These are phyloP conservation scores for Lantana camara DNA, from an alignment of 257 asterid species.

Conservation along the genomic window DNA sequence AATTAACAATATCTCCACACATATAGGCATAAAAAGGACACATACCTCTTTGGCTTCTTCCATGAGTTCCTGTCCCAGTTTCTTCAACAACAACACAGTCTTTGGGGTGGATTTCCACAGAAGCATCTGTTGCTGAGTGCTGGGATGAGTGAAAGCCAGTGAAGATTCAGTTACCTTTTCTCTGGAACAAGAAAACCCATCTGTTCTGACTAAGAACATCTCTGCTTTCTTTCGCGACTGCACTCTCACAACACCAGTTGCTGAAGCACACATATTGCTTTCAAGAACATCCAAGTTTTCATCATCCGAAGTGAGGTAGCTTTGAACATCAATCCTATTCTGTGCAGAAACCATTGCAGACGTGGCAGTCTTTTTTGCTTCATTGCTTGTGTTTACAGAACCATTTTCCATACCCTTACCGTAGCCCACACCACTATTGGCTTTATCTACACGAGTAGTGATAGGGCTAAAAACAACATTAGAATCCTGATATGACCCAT, in stretches of 20 bases:
- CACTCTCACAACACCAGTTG: constrained; percentile 97
- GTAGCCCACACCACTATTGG: constrained; percentile 32
- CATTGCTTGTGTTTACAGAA: constrained; percentile 36
- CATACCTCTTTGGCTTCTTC: constrained; percentile 97
- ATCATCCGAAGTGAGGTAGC: constrained; percentile 55
- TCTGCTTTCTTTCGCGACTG: constrained; percentile 98
- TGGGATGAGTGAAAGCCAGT: constrained; percentile 94
- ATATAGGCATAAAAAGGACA: constrained; percentile 14
- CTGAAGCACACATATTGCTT: constrained; percentile 82
- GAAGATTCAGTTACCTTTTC: constrained; percentile 98
- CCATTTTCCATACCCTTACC: constrained; percentile 38
- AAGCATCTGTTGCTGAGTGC: constrained; percentile 99
- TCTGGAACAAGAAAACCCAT: constrained; percentile 91
- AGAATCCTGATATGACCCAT: constrained; percentile 41
- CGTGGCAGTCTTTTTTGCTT: constrained; percentile 33
- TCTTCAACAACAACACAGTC: constrained; percentile 86
- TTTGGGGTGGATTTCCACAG: constrained; percentile 95
- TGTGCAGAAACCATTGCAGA: constrained; percentile 36
- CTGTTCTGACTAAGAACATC: constrained; percentile 98
- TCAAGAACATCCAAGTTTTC: constrained; percentile 67
- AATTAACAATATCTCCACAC: constrained; percentile 9
- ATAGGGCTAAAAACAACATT: constrained; percentile 29
- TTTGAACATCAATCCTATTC: constrained; percentile 41
- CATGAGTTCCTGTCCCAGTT: constrained; percentile 94
- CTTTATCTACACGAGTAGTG: constrained; percentile 38